Conservation (phyloP, 2,329 filamentous ascomycete genomes). For the Acephala macrosclerotiorum region DNA sequence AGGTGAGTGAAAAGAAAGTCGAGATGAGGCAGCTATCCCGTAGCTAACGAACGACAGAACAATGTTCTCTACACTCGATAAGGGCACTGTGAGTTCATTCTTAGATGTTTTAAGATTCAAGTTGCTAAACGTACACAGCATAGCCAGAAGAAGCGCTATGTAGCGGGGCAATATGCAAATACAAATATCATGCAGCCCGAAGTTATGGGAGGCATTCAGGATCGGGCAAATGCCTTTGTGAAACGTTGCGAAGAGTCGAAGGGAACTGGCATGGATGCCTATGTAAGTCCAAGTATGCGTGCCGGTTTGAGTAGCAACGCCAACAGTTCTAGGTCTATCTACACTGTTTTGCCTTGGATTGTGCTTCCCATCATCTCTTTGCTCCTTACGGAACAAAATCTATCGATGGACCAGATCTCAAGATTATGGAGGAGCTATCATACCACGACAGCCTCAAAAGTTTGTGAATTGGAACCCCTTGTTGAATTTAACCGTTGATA, state of each 20-base stretch:
- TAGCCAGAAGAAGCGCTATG: conserved; percentile 65
- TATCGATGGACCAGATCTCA: conserved; percentile 62
- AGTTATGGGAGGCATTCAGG: conserved; percentile 63
- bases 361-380: conserved; percentile 74
- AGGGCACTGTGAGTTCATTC: conserved; percentile 33
- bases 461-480: conserved; percentile 46
- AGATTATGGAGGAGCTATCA: conserved; percentile 73
- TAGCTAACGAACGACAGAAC: conserved; percentile 38
- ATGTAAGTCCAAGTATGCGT: conserved; percentile 50
- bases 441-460: conserved; percentile 73
- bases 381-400: conserved; percentile 70
- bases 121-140: conserved; percentile 53
- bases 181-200: conserved; percentile 66
- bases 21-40: conserved; percentile 3
- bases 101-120: too few species aligned
- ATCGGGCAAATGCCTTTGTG: conserved; percentile 63
- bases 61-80: conserved; percentile 48
- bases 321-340: conserved; percentile 45
- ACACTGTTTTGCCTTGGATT: conserved; percentile 74
- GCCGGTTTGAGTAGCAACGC: neutral
- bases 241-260: conserved; percentile 56
- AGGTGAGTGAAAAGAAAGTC: conserved; percentile 49
- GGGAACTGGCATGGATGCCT: conserved; percentile 62
- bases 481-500: neutral
- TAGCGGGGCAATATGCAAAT: conserved; percentile 74